These are phyloP conservation scores for Fraxinus xanthoxyloides DNA, from an alignment of 305 asterid species.

Conservation along the genomic window DNA sequence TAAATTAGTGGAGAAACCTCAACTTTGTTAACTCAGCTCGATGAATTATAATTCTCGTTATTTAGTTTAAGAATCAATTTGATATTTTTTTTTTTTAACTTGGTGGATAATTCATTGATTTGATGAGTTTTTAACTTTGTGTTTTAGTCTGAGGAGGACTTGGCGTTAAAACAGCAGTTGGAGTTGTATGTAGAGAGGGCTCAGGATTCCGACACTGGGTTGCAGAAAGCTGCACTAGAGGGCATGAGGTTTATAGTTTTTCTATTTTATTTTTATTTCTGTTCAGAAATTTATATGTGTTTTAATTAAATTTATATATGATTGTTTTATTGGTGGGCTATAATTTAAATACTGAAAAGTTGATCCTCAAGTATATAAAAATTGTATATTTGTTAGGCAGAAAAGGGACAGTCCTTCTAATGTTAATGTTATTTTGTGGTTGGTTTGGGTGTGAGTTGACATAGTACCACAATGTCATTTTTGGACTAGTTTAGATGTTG, in stretches of 20 bases:
- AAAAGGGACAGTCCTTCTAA: not conserved
- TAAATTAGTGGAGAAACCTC: not conserved
- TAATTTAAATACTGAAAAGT: not conserved
- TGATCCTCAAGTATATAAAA: not conserved
- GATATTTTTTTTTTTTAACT: not conserved
- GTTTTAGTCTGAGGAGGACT: conserved; percentile 89
- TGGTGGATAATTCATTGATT: not conserved
- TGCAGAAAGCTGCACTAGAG: conserved; percentile 88
- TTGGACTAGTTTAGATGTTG: not conserved
- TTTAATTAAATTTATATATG: not conserved
- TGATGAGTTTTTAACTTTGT: conserved; percentile 13
- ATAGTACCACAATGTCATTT: not conserved
- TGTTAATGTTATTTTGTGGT: not conserved
- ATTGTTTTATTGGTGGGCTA: not conserved
- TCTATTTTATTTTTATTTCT: not conserved
- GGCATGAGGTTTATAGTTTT: conserved; percentile 71
- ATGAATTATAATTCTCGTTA: not conserved
- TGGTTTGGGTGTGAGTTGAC: not conserved
- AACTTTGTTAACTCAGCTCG: not conserved
- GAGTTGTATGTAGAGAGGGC: conserved; percentile 92
- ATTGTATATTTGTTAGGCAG: not conserved
- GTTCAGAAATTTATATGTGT: not conserved
- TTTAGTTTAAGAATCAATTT: not conserved
- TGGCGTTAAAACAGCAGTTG: conserved; percentile 91
- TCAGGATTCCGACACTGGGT: conserved; percentile 78